Conservation (phyloP, 139 green algal genomes). For the Chlorella sp. region DNA sequence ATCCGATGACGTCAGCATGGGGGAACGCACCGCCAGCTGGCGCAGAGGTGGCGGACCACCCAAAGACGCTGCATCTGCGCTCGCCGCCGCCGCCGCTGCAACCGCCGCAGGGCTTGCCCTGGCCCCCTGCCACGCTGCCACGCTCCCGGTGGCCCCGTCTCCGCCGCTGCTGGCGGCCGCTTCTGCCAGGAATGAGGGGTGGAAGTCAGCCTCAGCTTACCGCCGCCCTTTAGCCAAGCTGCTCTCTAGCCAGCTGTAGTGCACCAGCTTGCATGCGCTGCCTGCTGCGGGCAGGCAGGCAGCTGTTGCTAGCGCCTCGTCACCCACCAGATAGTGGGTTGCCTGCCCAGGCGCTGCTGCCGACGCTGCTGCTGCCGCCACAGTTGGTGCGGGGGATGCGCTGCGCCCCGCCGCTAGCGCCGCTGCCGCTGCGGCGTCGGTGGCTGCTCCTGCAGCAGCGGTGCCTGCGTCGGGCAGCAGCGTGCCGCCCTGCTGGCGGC, state of each 20-base stretch:
- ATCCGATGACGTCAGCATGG: background rate
- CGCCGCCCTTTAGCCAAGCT: background rate
- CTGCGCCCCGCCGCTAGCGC: no score
- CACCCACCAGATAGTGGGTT: conserved; percentile 14
- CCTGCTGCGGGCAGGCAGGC: background rate
- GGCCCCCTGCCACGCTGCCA: background rate
- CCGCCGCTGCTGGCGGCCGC: background rate
- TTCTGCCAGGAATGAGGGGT: background rate
- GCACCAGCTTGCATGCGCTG: background rate
- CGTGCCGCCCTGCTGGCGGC: background rate
- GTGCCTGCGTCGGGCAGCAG: background rate
- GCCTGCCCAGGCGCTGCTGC: background rate
- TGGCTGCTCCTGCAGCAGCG: no score
- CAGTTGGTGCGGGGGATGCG: no score
- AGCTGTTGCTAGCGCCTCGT: background rate
- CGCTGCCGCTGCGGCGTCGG: background rate
- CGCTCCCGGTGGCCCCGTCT: no score
- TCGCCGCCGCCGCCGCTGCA: conserved; percentile 1
- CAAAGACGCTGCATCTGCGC: background rate
- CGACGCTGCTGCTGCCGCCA: no score
- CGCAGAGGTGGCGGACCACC: background rate
- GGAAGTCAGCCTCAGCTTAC: conserved; percentile 5
- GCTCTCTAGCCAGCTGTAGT: conserved; percentile 22
- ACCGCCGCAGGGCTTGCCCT: background rate
- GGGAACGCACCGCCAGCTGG: background rate